Evolutionary conservation across 1,284 basidiomycete genomes (phyloP).

Genomic region (Marasmius sp.): DNA sequence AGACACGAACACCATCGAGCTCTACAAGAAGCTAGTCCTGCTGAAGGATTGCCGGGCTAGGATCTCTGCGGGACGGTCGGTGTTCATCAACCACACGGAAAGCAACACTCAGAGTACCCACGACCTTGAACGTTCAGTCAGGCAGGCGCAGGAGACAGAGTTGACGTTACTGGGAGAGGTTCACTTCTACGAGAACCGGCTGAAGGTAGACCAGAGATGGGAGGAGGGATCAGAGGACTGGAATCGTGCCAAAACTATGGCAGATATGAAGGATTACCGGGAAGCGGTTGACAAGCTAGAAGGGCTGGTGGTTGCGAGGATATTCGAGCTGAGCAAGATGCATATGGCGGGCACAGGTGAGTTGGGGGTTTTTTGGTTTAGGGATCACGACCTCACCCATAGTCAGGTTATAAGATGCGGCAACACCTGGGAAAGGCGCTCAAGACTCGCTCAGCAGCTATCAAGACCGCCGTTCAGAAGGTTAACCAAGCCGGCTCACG

Average conservation of each 20-base stretch:
- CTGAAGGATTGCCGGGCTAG: too few species aligned
- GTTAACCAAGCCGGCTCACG: background rate
- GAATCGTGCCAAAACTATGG: background rate
- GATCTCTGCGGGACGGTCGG: too few species aligned
- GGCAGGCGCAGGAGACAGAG: slow-evolving; percentile 1
- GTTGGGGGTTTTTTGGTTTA: too few species aligned
- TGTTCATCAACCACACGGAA: too few species aligned
- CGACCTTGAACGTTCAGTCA: background rate
- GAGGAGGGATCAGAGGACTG: background rate
- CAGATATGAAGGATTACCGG: background rate
- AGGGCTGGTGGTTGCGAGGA: background rate
- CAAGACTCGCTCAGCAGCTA: background rate
- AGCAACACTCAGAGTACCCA: background rate
- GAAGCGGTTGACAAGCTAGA: slow-evolving; percentile 6
- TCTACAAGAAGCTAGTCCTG: too few species aligned
- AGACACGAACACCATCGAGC: too few species aligned
- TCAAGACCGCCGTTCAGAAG: background rate
- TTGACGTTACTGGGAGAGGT: background rate
- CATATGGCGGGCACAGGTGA: too few species aligned
- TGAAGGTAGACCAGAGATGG: slow-evolving; percentile 4
- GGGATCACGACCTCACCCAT: too few species aligned
- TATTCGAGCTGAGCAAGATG: background rate
- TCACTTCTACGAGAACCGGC: background rate
- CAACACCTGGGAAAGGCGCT: slow-evolving; percentile 4
- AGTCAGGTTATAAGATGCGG: slow-evolving; percentile 4